Evolutionary conservation across 495 filamentous ascomycete species (phyloP), one percentile per base, ranked within the genome.

Genomic region (Penicillium manginii): DNA sequence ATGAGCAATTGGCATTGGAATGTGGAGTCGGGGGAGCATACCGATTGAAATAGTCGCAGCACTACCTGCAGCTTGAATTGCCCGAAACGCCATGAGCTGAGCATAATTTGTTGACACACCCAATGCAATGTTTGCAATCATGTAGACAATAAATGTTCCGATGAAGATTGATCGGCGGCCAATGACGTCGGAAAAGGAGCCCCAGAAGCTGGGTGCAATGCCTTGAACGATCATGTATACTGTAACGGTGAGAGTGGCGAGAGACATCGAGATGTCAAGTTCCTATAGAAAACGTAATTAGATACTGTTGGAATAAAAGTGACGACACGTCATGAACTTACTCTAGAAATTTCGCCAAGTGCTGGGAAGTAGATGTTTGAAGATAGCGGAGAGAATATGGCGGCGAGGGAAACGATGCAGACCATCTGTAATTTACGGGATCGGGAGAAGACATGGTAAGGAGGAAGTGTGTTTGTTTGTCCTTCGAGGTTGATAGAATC

Each of bases 311-410:
- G 2, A 15, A 33, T 37, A 11, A 6, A 47, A 4, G 10, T n/a
- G 15, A 1, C 17, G 10, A 32, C 10, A 19, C 17, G 9, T 33
- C 17, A 33, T 26, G 0, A 5, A 63, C 67, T 52, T 4, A 75
- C 74, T 45, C 52, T 59, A 19, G 74, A 73, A 15, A 77, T 68
- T 3, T 56, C 61, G 8, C 65, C 69, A 19, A 93, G 74, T 2
- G 87, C 86, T 4, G 89, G 90, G 58, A 92, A 91, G 69, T 94
- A 94, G 42, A 92, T 91, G 63, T 89, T 91, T 18, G 87, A 87
- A 0, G 87, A 90, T 50, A 91, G 79, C 2, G 89, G 88, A 0
- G 88, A 91, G 60, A 77, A 75, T 33, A 73, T 70, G 54, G 68
- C 74, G 0, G 76, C 73, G n/a, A 74, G 32, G 9, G 73, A 83